A percentile compares a stretch with the other conserved stretches of the same genome.
Evolutionary conservation across 148 eudicot species (phyloP).

Genomic region (Chenopodium formosanum): DNA sequence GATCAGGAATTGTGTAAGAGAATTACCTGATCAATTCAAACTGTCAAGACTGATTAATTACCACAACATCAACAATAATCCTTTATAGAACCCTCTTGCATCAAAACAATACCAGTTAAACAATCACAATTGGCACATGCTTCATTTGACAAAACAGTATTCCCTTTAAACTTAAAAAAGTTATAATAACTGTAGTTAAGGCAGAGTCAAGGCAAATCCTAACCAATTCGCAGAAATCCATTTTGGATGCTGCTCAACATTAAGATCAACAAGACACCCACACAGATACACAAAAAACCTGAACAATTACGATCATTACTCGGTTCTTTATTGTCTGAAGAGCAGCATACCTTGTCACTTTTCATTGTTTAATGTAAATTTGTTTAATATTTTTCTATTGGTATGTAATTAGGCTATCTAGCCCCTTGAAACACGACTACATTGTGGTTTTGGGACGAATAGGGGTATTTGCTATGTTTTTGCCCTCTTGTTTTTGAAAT

Average conservation of each 20-base stretch:
- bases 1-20: neutral
- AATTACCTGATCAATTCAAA: neutral
- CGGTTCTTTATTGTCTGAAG: neutral
- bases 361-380: neutral
- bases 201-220: neutral
- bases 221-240: too few relatives aligned
- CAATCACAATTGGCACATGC: neutral
- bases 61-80: neutral
- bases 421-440: too few relatives aligned
- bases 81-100: neutral
- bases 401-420: neutral
- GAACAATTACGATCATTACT: too few relatives aligned
- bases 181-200: neutral
- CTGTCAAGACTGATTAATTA: neutral
- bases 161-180: neutral
- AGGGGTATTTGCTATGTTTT: neutral
- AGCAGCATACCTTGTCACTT: neutral
- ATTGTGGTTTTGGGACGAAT: neutral
- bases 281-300: too few relatives aligned
- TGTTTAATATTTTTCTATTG: neutral
- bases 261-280: too few relatives aligned
- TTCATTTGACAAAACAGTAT: too few relatives aligned
- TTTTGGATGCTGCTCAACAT: too few relatives aligned
- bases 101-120: neutral
- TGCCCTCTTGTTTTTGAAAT: neutral